phyloP scores from a whole-genome alignment of 129 eudicot genomes.

The Apium graveolens region DNA sequence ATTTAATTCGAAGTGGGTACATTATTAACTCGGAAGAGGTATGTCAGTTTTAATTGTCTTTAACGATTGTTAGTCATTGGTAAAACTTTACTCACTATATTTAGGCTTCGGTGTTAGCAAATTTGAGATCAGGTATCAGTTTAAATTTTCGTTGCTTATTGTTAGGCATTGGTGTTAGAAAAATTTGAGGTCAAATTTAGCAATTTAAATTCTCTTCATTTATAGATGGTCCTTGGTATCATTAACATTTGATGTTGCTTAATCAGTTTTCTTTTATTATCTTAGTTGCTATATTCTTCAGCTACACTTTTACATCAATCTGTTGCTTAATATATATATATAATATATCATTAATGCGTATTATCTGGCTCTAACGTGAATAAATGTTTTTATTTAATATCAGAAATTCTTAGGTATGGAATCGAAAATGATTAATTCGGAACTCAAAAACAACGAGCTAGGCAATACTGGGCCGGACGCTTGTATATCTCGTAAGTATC shows the following conservation, averaged over 20 bases:
- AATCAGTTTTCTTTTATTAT: background rate
- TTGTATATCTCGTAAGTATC: slow-evolving; percentile 32
- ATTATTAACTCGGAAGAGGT: background rate
- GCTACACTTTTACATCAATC: background rate
- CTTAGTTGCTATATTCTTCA: background rate
- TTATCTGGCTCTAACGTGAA: background rate
- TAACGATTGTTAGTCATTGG: background rate
- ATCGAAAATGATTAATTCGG: slow-evolving; percentile 44
- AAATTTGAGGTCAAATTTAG: background rate
- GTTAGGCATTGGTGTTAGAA: background rate
- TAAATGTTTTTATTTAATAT: background rate
- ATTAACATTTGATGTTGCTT: background rate
- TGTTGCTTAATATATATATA: background rate
- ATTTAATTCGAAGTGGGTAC: background rate
- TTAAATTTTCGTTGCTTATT: background rate
- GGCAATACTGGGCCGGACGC: slow-evolving; percentile 20
- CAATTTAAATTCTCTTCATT: background rate
- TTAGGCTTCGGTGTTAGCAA: background rate
- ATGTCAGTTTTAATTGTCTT: background rate
- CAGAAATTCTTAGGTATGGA: background rate
- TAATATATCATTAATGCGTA: background rate
- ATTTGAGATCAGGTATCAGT: background rate
- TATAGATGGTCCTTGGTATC: background rate
- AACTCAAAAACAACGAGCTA: slow-evolving; percentile 23
- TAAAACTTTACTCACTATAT: background rate